phyloP scores from a whole-genome alignment of 345 rosid genomes.

The Xanthoceras sorbifolium region DNA sequence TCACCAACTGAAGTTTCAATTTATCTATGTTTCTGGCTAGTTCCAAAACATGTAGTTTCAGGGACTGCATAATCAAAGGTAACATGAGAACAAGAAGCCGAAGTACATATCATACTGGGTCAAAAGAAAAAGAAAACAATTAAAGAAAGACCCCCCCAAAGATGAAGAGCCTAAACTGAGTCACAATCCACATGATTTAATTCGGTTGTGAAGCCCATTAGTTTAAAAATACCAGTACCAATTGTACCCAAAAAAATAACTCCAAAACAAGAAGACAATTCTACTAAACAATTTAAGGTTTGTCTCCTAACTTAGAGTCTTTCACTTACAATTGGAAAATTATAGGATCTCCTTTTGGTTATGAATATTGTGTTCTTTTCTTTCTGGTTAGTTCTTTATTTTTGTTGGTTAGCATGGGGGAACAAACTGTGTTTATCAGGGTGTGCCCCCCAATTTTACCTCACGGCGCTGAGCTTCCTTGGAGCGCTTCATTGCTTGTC shows the following conservation, averaged over 20 bases:
- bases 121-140: neutral
- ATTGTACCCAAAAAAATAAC: too few species aligned
- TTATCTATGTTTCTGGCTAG: conserved; percentile 65
- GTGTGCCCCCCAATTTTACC: conserved; percentile 55
- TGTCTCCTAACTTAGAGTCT: neutral
- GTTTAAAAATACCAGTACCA: too few species aligned
- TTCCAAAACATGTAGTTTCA: conserved; percentile 88
- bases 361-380: neutral
- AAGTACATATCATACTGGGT: neutral
- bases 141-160: neutral
- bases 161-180: neutral
- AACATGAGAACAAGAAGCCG: conserved; percentile 20
- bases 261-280: neutral
- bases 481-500: conserved; percentile 78
- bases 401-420: neutral
- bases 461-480: conserved; percentile 77
- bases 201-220: neutral
- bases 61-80: conserved; percentile 57
- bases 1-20: conserved; percentile 68
- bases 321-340: neutral
- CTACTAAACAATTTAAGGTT: neutral
- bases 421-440: neutral
- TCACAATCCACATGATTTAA: neutral
- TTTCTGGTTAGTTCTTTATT: neutral
- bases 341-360: neutral